A percentile compares a stretch with the other conserved stretches of the same genome.
phyloP scores from a whole-genome alignment of 2,329 filamentous ascomycete genomes.

The Diplodia sapinea region DNA sequence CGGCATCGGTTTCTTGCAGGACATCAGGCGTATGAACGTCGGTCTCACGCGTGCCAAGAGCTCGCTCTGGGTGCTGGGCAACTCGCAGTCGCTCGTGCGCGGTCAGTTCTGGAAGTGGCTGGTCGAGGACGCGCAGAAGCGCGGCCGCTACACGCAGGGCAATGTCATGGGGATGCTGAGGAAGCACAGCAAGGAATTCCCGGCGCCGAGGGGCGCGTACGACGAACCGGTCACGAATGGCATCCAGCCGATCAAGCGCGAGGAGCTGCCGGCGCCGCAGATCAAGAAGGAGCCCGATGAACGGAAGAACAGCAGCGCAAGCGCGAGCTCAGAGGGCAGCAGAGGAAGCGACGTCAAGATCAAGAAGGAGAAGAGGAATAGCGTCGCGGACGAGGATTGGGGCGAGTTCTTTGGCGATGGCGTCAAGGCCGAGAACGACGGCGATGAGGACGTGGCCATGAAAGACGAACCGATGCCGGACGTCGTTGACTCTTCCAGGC shows the following conservation, averaged over 20 bases:
- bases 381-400: slow-evolving; percentile 9
- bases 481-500: background rate
- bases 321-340: background rate
- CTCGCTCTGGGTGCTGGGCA: slow-evolving; percentile 94
- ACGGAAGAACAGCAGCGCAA: slow-evolving; percentile 11
- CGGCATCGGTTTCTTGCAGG: slow-evolving; percentile 98
- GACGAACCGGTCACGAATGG: background rate
- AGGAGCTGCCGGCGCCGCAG: background rate
- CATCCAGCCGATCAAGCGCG: slow-evolving; percentile 17
- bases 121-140: slow-evolving; percentile 77
- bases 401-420: slow-evolving; percentile 17
- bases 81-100: slow-evolving; percentile 82
- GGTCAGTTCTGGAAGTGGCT: slow-evolving; percentile 91
- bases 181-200: slow-evolving; percentile 56
- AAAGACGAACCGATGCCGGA: slow-evolving; percentile 32
- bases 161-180: slow-evolving; percentile 63
- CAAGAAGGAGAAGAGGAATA: slow-evolving; percentile 10
- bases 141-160: slow-evolving; percentile 78
- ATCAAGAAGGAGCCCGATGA: background rate
- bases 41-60: slow-evolving; percentile 96
- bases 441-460: slow-evolving; percentile 32
- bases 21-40: slow-evolving; percentile 99
- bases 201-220: slow-evolving; percentile 37
- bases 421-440: background rate
- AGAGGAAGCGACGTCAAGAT: background rate